Evolutionary conservation across 1,284 basidiomycete species (phyloP).

Genomic region (Ganoderma resinaceum): DNA sequence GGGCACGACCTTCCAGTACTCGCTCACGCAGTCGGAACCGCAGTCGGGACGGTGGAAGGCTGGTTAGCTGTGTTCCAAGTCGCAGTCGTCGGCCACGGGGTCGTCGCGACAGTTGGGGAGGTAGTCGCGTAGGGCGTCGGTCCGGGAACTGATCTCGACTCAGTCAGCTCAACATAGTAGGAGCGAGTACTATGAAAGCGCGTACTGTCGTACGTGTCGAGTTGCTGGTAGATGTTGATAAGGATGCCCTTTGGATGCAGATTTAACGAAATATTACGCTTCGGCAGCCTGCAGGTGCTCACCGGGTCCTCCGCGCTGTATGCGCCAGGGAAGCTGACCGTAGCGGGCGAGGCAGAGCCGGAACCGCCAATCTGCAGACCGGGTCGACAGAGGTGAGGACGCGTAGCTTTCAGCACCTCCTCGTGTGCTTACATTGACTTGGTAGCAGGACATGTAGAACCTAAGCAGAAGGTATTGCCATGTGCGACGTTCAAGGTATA

Average conservation of each 20-base stretch:
- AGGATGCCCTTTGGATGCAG: slow-evolving; percentile 39
- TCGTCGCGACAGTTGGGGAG: slow-evolving; percentile 40
- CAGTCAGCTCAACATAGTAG: slow-evolving; percentile 9
- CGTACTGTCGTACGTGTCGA: slow-evolving; percentile 47
- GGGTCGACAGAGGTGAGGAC: not conserved
- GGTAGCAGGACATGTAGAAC: slow-evolving; percentile 60
- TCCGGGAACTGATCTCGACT: slow-evolving; percentile 48
- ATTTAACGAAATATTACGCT: not conserved
- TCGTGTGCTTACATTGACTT: slow-evolving; percentile 46
- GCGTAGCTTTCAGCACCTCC: not conserved
- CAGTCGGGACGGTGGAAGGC: slow-evolving; percentile 41
- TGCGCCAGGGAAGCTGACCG: slow-evolving; percentile 55
- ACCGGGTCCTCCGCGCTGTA: slow-evolving; percentile 53
- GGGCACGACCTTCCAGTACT: not conserved
- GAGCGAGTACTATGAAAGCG: slow-evolving; percentile 10
- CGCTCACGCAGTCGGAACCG: slow-evolving; percentile 22
- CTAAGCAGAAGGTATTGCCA: slow-evolving; percentile 25
- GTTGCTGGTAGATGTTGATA: slow-evolving; percentile 47
- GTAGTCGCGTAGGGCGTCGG: slow-evolving; percentile 43
- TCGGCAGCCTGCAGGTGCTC: slow-evolving; percentile 20
- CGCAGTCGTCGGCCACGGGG: slow-evolving; percentile 42
- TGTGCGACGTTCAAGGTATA: not conserved
- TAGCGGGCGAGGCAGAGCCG: slow-evolving; percentile 49
- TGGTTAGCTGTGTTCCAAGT: slow-evolving; percentile 44
- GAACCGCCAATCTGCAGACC: slow-evolving; percentile 41